Percentiles rank a stretch among this genome's conserved stretches.
Conservation (phyloP, 106 monocot genomes). For the Ottelia alismoides region DNA sequence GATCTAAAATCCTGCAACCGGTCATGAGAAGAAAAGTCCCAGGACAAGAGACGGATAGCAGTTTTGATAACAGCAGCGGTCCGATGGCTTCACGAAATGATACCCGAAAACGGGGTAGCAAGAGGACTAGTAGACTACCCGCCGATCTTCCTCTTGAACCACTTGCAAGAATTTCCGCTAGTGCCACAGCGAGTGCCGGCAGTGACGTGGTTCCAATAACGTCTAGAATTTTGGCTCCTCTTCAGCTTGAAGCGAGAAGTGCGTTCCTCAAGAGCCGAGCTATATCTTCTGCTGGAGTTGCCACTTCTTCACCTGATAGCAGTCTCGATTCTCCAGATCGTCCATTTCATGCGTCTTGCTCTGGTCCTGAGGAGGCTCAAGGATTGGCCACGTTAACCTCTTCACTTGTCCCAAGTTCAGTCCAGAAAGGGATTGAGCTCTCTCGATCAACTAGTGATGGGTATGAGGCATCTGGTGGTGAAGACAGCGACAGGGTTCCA, state of each 20-base stretch:
- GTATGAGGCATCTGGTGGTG: constrained; percentile 51
- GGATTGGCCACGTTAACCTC: constrained; percentile 6
- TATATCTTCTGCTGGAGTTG: constrained; percentile 17
- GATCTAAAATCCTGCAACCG: constrained; percentile 32
- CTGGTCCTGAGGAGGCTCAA: constrained; percentile 17
- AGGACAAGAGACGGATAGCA: constrained; percentile 20
- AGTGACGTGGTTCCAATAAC: constrained; percentile 10
- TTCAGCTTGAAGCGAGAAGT: constrained; percentile 44
- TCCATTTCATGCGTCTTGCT: constrained; percentile 20
- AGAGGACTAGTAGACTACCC: constrained; percentile 11
- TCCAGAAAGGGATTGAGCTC: constrained; percentile 19
- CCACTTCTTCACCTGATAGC: constrained; percentile 33
- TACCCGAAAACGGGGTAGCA: constrained; percentile 12
- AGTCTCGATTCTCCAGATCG: constrained; percentile 33
- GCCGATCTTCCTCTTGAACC: constrained; percentile 13
- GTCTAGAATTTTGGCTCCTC: constrained; percentile 23
- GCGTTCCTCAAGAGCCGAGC: constrained; percentile 25
- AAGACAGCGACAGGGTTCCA: constrained; percentile 43
- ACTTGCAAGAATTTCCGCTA: constrained; percentile 13
- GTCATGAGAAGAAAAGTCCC: constrained; percentile 13
- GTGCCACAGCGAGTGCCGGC: constrained; percentile 12
- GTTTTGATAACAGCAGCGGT: constrained; percentile 20
- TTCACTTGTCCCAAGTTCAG: constrained; percentile 1
- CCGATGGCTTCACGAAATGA: constrained; percentile 9
- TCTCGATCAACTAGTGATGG: constrained; percentile 45